Base-by-base conservation (phyloP, 139 green algal species). In the Mychonastes homosphaera region DNA sequence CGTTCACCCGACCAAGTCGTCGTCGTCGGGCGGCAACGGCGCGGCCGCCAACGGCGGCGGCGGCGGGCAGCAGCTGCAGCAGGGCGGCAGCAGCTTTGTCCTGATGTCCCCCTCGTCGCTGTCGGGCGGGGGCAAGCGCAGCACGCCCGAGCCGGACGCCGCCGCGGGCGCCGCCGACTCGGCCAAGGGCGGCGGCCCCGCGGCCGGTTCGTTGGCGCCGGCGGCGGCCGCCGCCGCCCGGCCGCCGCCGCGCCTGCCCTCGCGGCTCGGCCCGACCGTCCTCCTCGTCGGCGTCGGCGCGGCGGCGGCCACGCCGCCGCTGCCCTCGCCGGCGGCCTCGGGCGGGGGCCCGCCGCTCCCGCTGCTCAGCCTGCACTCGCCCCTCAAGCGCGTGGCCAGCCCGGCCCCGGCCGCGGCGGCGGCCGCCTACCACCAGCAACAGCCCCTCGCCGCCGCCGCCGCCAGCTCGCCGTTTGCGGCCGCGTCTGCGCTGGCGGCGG, bases 121-220 rank as follows among this genome's bases (percentile, higher is more conserved):
- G 19, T 38, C 16, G 7, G 46, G 56, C 41, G 53, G 56, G 41
- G 53, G 56, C 41, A 67, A 67, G 50, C 36, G 60, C 2, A 41
- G 60, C 50, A 67, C 60, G n/a, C 60, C 60, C 2, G 60, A 67
- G 50, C 60, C 60, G 9, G 60, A 67, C 36, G 49, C 21, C 23
- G n/a, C n/a, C n/a, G n/a, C n/a, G n/a, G n/a, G n/a, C n/a, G n/a
- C n/a, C n/a, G n/a, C n/a, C n/a, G 60, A 67, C 19, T 12, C 48
- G n/a, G n/a, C n/a, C n/a, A n/a, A n/a, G n/a, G 10, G 50, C 60
- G 9, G 18, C 23, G 4, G 29, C 50, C 4, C 7, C 60, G 29
- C n/a, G 46, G 7, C 30, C 60, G 15, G 19, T 55, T 18, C 19
- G 19, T n/a, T 48, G 41, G 41, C 41, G 7, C 19, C 24, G 19